Evolutionary conservation across 2,329 filamentous ascomycete genomes (phyloP).

Genomic region (Xylaria sp.): DNA sequence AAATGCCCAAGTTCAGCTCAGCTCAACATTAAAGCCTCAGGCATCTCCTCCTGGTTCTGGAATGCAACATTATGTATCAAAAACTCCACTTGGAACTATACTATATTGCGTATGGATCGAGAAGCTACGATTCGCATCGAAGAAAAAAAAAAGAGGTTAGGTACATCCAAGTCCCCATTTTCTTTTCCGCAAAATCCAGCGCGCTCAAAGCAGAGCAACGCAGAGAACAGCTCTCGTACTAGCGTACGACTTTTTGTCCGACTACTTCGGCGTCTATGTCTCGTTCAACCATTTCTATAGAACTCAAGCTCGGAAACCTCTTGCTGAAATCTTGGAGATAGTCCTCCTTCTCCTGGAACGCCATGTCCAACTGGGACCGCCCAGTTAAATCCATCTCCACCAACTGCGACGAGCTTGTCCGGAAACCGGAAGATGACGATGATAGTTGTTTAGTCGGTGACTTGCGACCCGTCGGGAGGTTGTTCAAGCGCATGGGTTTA

Average conservation of each 20-base stretch:
- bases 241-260: constrained; percentile 21
- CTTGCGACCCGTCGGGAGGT: constrained; percentile 42
- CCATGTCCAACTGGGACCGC: constrained; percentile 50
- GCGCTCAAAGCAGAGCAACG: neutral
- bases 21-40: no score
- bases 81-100: no score
- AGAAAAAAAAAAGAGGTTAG: neutral
- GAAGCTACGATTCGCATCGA: no score
- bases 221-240: constrained; percentile 4
- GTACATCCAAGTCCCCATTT: neutral
- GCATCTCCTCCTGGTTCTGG: no score
- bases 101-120: no score
- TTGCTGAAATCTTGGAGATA: constrained; percentile 70
- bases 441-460: constrained; percentile 43
- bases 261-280: constrained; percentile 42
- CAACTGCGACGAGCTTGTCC: constrained; percentile 35
- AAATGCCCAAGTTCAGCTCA: no score
- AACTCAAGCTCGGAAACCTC: constrained; percentile 76
- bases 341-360: constrained; percentile 56
- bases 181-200: neutral
- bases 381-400: constrained; percentile 44
- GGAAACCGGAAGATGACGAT: constrained; percentile 23
- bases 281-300: constrained; percentile 84
- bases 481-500: constrained; percentile 58
- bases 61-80: no score